phyloP scores from a whole-genome alignment of 2,329 filamentous ascomycete species.

The Botrytis fabae region DNA sequence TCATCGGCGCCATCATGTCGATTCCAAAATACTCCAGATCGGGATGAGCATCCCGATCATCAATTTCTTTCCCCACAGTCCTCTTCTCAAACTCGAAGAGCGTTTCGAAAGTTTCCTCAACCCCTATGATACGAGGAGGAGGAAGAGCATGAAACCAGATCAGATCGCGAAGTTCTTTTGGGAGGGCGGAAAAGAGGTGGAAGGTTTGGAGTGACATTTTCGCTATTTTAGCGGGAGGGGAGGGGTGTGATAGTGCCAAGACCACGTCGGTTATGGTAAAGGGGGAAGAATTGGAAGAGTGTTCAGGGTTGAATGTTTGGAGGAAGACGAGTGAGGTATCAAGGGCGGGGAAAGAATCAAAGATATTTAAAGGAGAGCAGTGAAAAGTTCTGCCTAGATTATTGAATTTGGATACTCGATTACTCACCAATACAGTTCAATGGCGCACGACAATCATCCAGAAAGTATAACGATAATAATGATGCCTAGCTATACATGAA shows the following conservation, averaged over 20 bases:
- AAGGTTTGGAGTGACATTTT: background rate
- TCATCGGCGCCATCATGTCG: background rate
- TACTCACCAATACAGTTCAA: background rate
- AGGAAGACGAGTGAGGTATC: background rate
- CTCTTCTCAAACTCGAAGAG: background rate
- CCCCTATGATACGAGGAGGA: background rate
- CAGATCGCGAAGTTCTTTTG: background rate
- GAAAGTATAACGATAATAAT: background rate
- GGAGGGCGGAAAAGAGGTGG: background rate
- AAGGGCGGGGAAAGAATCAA: fast-evolving
- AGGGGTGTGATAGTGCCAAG: background rate
- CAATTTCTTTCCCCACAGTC: background rate
- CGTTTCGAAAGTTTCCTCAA: background rate
- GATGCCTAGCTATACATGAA: background rate
- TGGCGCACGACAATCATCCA: background rate
- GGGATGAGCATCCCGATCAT: background rate
- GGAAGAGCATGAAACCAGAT: background rate
- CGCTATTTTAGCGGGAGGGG: no score
- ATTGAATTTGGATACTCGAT: background rate
- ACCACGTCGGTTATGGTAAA: background rate
- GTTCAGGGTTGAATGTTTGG: background rate
- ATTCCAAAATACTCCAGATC: background rate
- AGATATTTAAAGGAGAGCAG: background rate
- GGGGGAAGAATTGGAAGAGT: background rate
- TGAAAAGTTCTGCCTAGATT: background rate